Evolutionary conservation across 805 yeast genomes (phyloP).

Genomic region (Saccharomyces paradoxus): DNA sequence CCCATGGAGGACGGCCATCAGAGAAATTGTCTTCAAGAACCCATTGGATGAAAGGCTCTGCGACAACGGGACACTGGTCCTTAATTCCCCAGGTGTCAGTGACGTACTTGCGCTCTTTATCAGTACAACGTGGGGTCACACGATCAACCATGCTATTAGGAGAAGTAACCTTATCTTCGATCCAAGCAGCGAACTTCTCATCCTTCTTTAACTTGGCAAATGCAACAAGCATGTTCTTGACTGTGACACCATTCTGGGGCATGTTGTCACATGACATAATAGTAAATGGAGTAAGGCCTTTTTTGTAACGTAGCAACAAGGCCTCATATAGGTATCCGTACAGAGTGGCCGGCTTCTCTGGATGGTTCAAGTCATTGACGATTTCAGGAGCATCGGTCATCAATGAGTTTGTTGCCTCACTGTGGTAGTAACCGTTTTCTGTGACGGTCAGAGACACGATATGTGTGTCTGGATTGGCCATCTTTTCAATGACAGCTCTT

Average conservation of each 20-base stretch:
- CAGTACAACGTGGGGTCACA: constrained; percentile 6
- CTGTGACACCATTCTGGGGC: constrained; percentile 6
- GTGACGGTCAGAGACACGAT: constrained; percentile 5
- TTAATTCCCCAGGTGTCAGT: constrained; percentile 2
- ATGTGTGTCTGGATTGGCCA: constrained; percentile 4
- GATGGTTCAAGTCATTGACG: constrained; percentile 1
- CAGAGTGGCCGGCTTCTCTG: constrained; percentile 1
- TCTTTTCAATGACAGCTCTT: constrained; percentile 5
- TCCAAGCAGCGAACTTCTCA: constrained; percentile 3
- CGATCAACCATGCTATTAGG: constrained; percentile 7
- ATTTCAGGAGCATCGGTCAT: constrained; percentile 3
- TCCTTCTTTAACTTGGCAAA: constrained; percentile 3
- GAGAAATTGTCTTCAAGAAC: constrained; percentile 6
- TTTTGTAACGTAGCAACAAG: constrained; percentile 1
- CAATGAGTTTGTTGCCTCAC: constrained; percentile 3
- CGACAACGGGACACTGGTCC: constrained; percentile 5
- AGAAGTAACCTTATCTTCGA: constrained; percentile 2
- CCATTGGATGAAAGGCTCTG: constrained; percentile 7
- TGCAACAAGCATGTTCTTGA: constrained; percentile 3
- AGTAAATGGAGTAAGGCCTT: constrained; percentile 6
- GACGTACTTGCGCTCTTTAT: constrained; percentile 2
- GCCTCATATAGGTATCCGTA: constrained; percentile 6
- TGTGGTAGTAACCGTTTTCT: constrained; percentile 4
- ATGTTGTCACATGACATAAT: constrained; percentile 7
- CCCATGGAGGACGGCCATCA: constrained; percentile 6